These are phyloP conservation scores for Malassezia brasiliensis DNA, from an alignment of 1,284 basidiomycete genomes.

Conservation along the genomic window DNA sequence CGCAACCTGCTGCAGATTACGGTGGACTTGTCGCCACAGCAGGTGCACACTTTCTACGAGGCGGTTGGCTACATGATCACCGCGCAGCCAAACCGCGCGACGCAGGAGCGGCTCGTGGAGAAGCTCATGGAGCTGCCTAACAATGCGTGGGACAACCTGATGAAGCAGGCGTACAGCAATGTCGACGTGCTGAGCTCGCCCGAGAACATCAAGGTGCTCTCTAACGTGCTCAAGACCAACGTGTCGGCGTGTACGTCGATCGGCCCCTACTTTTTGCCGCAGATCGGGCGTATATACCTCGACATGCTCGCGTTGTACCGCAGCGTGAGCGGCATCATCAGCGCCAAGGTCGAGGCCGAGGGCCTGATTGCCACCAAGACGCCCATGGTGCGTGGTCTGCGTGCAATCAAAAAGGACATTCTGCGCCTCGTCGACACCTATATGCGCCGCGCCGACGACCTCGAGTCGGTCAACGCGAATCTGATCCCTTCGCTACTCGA, in stretches of 20 bases:
- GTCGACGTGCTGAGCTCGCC: conserved; percentile 81
- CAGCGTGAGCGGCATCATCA: conserved; percentile 94
- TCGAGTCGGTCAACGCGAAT: conserved; percentile 79
- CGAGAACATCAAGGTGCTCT: conserved; percentile 94
- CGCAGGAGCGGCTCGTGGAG: conserved; percentile 86
- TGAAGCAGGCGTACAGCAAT: conserved; percentile 87
- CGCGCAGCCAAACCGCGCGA: conserved; percentile 92
- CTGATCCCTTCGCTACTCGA: conserved; percentile 93
- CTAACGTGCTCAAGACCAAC: conserved; percentile 97
- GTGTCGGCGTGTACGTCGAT: conserved; percentile 96
- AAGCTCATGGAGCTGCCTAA: conserved; percentile 97
- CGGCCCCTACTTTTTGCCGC: conserved; percentile 90
- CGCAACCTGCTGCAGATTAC: conserved; percentile 86
- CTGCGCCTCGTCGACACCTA: conserved; percentile 92
- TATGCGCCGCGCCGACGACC: conserved; percentile 89
- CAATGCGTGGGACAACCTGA: conserved; percentile 92
- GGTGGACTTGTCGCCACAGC: conserved; percentile 84
- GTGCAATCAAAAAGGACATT: conserved; percentile 98
- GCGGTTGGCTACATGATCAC: conserved; percentile 99
- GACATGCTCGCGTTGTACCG: conserved; percentile 98
- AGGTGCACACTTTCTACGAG: conserved; percentile 60
- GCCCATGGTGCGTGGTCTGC: conserved; percentile 82
- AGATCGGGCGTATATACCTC: conserved; percentile 89
- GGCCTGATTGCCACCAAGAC: conserved; percentile 91
- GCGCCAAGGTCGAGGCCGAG: conserved; percentile 68